Percentiles rank a stretch among this genome's conserved stretches.
These are phyloP conservation scores for Cephaloascus fragrans DNA, from an alignment of 805 yeast species.

Conservation along the genomic window DNA sequence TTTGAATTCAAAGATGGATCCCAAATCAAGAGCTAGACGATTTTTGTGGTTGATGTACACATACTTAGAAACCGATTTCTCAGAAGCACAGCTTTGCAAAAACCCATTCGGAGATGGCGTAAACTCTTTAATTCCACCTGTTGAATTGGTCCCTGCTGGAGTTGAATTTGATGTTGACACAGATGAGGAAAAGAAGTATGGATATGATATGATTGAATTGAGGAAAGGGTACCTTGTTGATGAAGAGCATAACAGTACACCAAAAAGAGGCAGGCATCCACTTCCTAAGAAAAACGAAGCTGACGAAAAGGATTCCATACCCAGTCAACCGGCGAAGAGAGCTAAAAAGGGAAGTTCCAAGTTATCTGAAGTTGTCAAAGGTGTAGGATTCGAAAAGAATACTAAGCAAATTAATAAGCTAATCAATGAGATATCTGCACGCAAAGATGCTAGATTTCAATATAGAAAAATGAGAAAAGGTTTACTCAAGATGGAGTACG, in stretches of 20 bases:
- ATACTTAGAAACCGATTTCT: conserved; percentile 64
- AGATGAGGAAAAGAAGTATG: conserved; percentile 35
- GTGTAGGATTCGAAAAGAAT: neutral
- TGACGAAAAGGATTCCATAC: neutral
- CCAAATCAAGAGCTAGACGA: conserved; percentile 57
- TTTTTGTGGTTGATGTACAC: conserved; percentile 80
- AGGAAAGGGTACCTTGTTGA: conserved; percentile 29
- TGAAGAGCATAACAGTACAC: conserved; percentile 16
- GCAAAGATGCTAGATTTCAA: neutral
- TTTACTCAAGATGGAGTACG: neutral
- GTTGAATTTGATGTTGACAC: conserved; percentile 36
- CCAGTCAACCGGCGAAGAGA: neutral
- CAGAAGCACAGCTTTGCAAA: conserved; percentile 32
- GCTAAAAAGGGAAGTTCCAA: neutral
- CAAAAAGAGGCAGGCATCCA: neutral
- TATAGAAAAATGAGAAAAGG: neutral
- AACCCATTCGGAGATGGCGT: conserved; percentile 48
- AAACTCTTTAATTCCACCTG: conserved; percentile 30
- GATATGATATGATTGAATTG: conserved; percentile 35
- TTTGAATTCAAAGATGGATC: conserved; percentile 49
- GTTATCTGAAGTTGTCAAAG: neutral
- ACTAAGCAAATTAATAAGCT: neutral
- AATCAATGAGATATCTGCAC: neutral
- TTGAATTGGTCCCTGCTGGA: conserved; percentile 17
- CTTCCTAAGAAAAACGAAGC: neutral